Percentiles rank a stretch among this genome's conserved stretches.
Conservation (phyloP, 1,284 basidiomycete species). For the Xanthoconium separans region DNA sequence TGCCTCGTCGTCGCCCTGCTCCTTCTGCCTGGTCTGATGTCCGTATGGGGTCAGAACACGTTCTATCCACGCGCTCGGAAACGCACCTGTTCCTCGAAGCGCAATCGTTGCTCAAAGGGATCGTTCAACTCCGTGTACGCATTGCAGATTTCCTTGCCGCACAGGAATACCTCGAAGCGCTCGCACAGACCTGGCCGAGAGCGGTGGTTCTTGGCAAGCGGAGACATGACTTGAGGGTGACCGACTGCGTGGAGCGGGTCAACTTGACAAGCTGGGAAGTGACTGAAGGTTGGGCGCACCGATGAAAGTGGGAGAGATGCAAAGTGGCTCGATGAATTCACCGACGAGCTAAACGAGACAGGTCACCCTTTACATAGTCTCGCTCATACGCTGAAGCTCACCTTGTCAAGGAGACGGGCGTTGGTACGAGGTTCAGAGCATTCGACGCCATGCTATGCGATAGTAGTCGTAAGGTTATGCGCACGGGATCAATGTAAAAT, state of each 20-base stretch:
- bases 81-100: slow-evolving; percentile 90
- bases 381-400: slow-evolving; percentile 28
- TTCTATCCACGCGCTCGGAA: too few relatives aligned
- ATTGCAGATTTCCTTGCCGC: slow-evolving; percentile 97
- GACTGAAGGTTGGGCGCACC: slow-evolving; percentile 41
- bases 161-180: slow-evolving; percentile 98
- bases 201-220: slow-evolving; percentile 95
- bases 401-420: slow-evolving; percentile 95
- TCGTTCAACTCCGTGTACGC: slow-evolving; percentile 99
- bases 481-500: not conserved
- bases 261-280: not conserved
- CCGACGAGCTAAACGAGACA: slow-evolving; percentile 74
- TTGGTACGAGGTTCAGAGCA: slow-evolving; percentile 96
- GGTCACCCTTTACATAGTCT: not conserved
- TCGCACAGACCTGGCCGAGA: slow-evolving; percentile 94
- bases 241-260: slow-evolving; percentile 62
- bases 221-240: slow-evolving; percentile 99
- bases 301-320: slow-evolving; percentile 96
- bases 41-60: not conserved
- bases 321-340: slow-evolving; percentile 96
- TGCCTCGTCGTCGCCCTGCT: slow-evolving; percentile 96
- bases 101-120: slow-evolving; percentile 92
- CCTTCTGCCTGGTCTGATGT: slow-evolving; percentile 83
- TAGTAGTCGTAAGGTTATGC: not conserved
- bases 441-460: slow-evolving; percentile 89